phyloP scores from a whole-genome alignment of 2,329 filamentous ascomycete genomes.

The Cladophialophora chaetospira region DNA sequence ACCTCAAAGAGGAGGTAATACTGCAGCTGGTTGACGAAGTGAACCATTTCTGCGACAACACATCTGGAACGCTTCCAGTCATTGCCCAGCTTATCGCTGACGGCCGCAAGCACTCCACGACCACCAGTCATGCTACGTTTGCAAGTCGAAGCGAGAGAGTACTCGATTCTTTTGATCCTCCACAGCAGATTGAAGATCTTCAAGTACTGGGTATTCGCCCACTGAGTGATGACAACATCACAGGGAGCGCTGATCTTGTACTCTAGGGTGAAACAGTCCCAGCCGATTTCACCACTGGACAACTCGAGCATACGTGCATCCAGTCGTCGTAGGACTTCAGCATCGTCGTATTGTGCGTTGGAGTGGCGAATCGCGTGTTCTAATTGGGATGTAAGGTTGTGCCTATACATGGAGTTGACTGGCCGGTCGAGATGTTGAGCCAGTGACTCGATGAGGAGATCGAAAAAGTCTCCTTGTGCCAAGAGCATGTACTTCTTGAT shows the following conservation, averaged over 20 bases:
- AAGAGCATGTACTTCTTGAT: constrained; percentile 93
- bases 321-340: constrained; percentile 85
- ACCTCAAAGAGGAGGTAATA: constrained; percentile 99
- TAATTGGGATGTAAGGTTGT: constrained; percentile 94
- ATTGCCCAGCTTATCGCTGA: constrained; percentile 69
- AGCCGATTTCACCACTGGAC: constrained; percentile 94
- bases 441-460: constrained; percentile 92
- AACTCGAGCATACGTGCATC: constrained; percentile 98
- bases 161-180: constrained; percentile 97
- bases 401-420: constrained; percentile 93
- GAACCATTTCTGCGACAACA: constrained; percentile 94
- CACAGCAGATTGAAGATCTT: constrained; percentile 99
- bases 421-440: constrained; percentile 90
- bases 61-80: constrained; percentile 92
- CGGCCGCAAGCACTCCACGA: constrained; percentile 80
- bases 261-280: constrained; percentile 98
- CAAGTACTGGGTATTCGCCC: constrained; percentile 92
- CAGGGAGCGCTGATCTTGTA: constrained; percentile 97
- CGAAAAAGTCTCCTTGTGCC: constrained; percentile 96
- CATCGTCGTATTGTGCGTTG: constrained; percentile 92
- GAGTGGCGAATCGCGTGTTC: constrained; percentile 97
- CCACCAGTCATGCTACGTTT: constrained; percentile 93
- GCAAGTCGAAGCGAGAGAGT: constrained; percentile 88
- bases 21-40: constrained; percentile 94
- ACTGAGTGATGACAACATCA: constrained; percentile 95